phyloP scores from a whole-genome alignment of 2,329 filamentous ascomycete species.

The Colletotrichum liaoningense region DNA sequence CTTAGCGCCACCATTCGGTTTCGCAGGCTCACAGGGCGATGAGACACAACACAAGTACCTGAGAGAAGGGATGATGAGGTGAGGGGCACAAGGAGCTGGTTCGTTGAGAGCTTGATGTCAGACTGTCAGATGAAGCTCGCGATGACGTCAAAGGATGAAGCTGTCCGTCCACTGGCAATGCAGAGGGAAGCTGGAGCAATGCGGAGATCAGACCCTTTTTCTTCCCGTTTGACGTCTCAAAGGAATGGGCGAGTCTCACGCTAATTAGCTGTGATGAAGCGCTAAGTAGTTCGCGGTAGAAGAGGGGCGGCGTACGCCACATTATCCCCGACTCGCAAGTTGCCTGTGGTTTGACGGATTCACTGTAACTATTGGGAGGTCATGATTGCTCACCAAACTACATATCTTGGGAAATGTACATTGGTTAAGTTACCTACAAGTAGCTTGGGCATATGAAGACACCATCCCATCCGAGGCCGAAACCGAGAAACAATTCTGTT shows the following conservation, averaged over 20 bases:
- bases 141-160: conserved; percentile 11
- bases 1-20: neutral
- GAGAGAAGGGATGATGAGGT: neutral
- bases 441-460: neutral
- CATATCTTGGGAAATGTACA: neutral
- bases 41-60: neutral
- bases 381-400: neutral
- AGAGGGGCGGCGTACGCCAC: neutral
- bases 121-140: neutral
- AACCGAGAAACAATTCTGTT: neutral
- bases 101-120: neutral
- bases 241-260: neutral
- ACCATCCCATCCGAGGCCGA: neutral
- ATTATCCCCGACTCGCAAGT: neutral
- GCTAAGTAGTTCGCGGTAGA: too few species aligned
- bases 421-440: neutral
- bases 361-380: neutral
- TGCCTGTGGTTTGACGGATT: too few species aligned
- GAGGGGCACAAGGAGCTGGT: neutral
- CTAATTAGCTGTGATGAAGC: neutral
- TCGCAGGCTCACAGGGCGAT: neutral
- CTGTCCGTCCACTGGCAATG: neutral
- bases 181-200: too few species aligned
- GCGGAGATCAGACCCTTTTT: neutral
- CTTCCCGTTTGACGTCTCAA: neutral